Evolutionary conservation across 2,329 filamentous ascomycete genomes (phyloP).

Genomic region (Ophiognomonia clavigignenti-juglandacearum): DNA sequence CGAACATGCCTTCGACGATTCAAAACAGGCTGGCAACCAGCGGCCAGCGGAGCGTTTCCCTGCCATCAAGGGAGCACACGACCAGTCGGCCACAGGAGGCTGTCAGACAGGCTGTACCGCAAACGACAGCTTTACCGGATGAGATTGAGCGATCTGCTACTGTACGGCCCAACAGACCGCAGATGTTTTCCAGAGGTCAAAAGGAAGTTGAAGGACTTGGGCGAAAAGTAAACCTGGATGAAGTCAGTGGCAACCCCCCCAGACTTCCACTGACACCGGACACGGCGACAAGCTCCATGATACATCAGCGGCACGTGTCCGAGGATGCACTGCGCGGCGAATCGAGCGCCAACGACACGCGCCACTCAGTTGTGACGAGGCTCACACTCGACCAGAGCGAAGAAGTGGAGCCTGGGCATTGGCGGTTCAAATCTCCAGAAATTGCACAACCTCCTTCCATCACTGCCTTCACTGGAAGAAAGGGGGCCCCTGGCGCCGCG

Average conservation of each 20-base stretch:
- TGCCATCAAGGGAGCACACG: slow-evolving; percentile 16
- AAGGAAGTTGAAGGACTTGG: slow-evolving; percentile 42
- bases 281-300: slow-evolving; percentile 52
- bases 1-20: slow-evolving; percentile 23
- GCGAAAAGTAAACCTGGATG: slow-evolving; percentile 44
- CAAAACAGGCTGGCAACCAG: slow-evolving; percentile 45
- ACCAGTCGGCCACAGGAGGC: slow-evolving; percentile 18
- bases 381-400: not conserved
- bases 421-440: slow-evolving; percentile 4
- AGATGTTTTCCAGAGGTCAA: not conserved
- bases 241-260: slow-evolving; percentile 35
- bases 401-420: slow-evolving; percentile 5
- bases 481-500: slow-evolving; percentile 19
- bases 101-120: slow-evolving; percentile 16
- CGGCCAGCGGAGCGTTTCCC: slow-evolving; percentile 35
- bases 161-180: slow-evolving; percentile 3
- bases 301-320: slow-evolving; percentile 46
- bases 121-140: slow-evolving; percentile 17
- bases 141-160: slow-evolving; percentile 1
- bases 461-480: slow-evolving; percentile 28
- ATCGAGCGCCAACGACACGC: slow-evolving; percentile 26
- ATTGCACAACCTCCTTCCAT: slow-evolving; percentile 26
- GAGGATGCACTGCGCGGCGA: slow-evolving; percentile 40
- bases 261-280: slow-evolving; percentile 54
- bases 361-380: slow-evolving; percentile 18